Evolutionary conservation across 495 filamentous ascomycete genomes (phyloP).

Genomic region (Xylaria sp.): DNA sequence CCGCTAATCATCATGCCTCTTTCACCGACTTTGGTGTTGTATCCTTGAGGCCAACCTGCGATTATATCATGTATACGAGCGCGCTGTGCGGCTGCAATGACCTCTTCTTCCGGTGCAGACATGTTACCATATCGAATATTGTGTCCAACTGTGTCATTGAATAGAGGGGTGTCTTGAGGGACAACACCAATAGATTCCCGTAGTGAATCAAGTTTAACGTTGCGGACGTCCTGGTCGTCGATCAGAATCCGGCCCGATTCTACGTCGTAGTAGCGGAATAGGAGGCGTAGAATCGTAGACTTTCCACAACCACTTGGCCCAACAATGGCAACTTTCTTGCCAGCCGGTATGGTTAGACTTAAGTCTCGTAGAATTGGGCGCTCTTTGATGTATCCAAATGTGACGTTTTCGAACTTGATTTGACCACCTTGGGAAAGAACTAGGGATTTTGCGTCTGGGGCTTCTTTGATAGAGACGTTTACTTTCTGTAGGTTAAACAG

Average conservation of each 20-base stretch:
- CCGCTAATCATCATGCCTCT: conserved; percentile 98
- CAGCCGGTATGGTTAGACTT: conserved; percentile 87
- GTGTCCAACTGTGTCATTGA: conserved; percentile 93
- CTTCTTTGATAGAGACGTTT: conserved; percentile 84
- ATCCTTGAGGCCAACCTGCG: conserved; percentile 78
- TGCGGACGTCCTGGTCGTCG: conserved; percentile 89
- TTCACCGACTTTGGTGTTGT: conserved; percentile 92
- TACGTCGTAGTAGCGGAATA: conserved; percentile 95
- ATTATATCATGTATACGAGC: conserved; percentile 88
- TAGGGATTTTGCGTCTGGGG: conserved; percentile 73
- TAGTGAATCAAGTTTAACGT: conserved; percentile 81
- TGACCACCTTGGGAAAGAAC: conserved; percentile 78
- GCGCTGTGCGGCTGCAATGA: conserved; percentile 76
- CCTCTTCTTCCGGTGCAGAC: conserved; percentile 73
- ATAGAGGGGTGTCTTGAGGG: conserved; percentile 94
- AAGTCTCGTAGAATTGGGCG: conserved; percentile 87
- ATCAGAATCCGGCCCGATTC: conserved; percentile 87
- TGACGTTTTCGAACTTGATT: conserved; percentile 93
- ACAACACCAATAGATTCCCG: conserved; percentile 91
- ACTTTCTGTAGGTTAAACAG: conserved; percentile 99
- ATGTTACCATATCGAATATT: conserved; percentile 96
- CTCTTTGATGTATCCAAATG: conserved; percentile 88
- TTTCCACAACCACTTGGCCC: conserved; percentile 96
- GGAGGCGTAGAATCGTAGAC: conserved; percentile 85
- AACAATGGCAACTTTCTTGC: conserved; percentile 94